Evolutionary conservation across 176 grass and related monocot species (phyloP).

Genomic region (Oryza nivara): DNA sequence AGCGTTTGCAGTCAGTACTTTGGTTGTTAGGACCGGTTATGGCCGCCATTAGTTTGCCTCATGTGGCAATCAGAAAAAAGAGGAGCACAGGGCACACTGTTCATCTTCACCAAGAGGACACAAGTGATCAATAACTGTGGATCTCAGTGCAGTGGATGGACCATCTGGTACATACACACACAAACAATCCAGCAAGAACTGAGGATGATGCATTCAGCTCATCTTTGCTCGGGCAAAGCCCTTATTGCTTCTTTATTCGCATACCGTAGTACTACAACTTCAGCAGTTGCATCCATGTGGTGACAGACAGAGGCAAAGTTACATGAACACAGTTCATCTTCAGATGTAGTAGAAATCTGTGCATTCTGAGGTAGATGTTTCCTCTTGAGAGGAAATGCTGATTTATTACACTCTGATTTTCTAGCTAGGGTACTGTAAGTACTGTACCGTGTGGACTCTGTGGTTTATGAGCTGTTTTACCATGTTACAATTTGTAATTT

Average conservation of each 20-base stretch:
- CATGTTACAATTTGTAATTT: conserved; percentile 40
- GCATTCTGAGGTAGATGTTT: background rate
- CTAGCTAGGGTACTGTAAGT: conserved; percentile 28
- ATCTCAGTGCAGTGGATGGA: conserved; percentile 23
- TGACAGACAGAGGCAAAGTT: background rate
- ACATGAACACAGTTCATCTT: background rate
- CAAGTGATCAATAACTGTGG: background rate
- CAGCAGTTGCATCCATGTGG: conserved; percentile 2
- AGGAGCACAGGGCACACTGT: background rate
- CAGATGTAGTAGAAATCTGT: conserved; percentile 14
- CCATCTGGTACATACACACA: background rate
- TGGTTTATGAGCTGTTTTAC: conserved; percentile 32
- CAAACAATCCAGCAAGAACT: background rate
- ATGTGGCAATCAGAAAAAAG: conserved; percentile 36
- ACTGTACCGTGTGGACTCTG: conserved; percentile 12
- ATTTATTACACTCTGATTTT: conserved; percentile 21
- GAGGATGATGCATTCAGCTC: background rate
- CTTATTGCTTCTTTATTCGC: background rate
- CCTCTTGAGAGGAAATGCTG: background rate
- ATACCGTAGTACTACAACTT: background rate
- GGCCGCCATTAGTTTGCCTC: conserved; percentile 35
- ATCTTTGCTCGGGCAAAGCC: background rate
- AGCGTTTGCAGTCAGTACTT: conserved; percentile 37
- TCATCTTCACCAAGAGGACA: conserved; percentile 3
- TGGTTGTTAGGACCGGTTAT: conserved; percentile 37